Evolutionary conservation across 2,329 filamentous ascomycete species (phyloP).

Genomic region (Chalara sp.): DNA sequence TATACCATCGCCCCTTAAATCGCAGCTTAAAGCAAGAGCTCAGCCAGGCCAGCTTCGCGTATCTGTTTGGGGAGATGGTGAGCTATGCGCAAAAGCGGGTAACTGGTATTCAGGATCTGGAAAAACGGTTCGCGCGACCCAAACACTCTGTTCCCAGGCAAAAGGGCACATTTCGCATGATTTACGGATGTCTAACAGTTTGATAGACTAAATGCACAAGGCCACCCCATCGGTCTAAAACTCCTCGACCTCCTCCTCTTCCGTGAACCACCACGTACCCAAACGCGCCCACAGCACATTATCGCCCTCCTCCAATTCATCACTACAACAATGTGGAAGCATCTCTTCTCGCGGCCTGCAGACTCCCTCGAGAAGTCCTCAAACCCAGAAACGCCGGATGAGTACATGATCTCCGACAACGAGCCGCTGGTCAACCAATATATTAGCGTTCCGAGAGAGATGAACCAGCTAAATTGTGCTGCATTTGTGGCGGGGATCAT

Average conservation of each 20-base stretch:
- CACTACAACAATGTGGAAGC: slow-evolving; percentile 83
- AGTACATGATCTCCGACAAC: slow-evolving; percentile 99
- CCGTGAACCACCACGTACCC: slow-evolving; percentile 63
- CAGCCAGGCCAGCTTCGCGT: slow-evolving; percentile 90
- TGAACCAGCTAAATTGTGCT: slow-evolving; percentile 93
- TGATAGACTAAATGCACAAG: slow-evolving; percentile 77
- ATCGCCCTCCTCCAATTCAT: slow-evolving; percentile 92
- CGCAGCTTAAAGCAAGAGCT: slow-evolving; percentile 82
- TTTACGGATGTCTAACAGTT: too few relatives aligned
- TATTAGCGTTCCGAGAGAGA: slow-evolving; percentile 87
- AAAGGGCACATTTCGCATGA: too few relatives aligned
- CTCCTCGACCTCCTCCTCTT: slow-evolving; percentile 92
- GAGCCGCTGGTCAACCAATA: slow-evolving; percentile 94
- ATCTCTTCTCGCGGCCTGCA: slow-evolving; percentile 85
- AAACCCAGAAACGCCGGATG: slow-evolving; percentile 74
- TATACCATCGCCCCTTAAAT: slow-evolving; percentile 94
- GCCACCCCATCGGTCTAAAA: slow-evolving; percentile 88
- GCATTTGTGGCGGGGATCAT: slow-evolving; percentile 93
- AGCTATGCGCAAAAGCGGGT: slow-evolving; percentile 87
- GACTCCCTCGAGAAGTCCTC: slow-evolving; percentile 88
- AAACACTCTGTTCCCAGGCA: neutral
- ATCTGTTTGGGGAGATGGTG: slow-evolving; percentile 95
- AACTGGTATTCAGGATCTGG: slow-evolving; percentile 87
- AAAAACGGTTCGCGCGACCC: slow-evolving; percentile 61
- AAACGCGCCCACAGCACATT: slow-evolving; percentile 77